These are phyloP conservation scores for Diaporthe australafricana DNA, from an alignment of 2,329 filamentous ascomycete genomes.

Conservation along the genomic window DNA sequence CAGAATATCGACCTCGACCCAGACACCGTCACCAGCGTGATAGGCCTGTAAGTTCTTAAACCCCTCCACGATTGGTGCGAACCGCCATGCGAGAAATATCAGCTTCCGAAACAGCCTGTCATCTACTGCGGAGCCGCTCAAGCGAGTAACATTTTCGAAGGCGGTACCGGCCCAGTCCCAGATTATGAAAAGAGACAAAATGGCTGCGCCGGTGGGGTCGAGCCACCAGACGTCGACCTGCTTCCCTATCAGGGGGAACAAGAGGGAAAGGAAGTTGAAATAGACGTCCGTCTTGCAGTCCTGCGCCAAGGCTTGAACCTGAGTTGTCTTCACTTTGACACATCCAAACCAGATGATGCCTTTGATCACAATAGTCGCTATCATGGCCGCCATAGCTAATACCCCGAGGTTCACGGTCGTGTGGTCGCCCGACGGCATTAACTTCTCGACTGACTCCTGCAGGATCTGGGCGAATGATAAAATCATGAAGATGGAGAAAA, in stretches of 20 bases:
- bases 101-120: constrained; percentile 65
- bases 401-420: constrained; percentile 60
- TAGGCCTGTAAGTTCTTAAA: constrained; percentile 68
- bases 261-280: constrained; percentile 72
- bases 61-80: constrained; percentile 63
- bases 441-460: constrained; percentile 68
- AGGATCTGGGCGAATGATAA: constrained; percentile 72
- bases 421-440: constrained; percentile 58
- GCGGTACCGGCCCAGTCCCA: constrained; percentile 75
- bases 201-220: constrained; percentile 69
- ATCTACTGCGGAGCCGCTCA: constrained; percentile 68
- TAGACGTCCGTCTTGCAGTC: constrained; percentile 74
- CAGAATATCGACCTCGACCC: constrained; percentile 71
- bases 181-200: constrained; percentile 75
- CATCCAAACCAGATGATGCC: constrained; percentile 71
- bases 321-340: constrained; percentile 69
- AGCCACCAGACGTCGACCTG: constrained; percentile 74
- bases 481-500: constrained; percentile 73
- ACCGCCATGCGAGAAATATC: constrained; percentile 69
- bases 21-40: constrained; percentile 71
- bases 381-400: constrained; percentile 68
- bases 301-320: constrained; percentile 72
- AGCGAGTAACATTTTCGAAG: constrained; percentile 67
- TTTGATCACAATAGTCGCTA: constrained; percentile 68
- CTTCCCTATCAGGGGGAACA: constrained; percentile 72